Evolutionary conservation across 768 basidiomycete species (phyloP).

Genomic region (Pluteus cervinus): DNA sequence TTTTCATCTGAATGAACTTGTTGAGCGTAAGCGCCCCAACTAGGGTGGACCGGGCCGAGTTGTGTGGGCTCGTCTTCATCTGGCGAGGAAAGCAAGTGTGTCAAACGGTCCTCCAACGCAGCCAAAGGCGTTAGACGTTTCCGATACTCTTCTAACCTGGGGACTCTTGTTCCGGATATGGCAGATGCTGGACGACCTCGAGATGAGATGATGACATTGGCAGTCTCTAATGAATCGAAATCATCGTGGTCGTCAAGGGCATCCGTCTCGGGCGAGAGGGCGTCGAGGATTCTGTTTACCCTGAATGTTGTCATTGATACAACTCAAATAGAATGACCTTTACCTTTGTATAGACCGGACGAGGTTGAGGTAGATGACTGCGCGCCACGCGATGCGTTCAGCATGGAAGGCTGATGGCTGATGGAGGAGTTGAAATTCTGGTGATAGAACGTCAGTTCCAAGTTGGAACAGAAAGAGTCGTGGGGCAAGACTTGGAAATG

Average conservation of each 20-base stretch:
- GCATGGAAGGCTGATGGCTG: constrained; percentile 70
- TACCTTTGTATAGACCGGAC: constrained; percentile 76
- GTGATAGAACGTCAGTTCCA: no score
- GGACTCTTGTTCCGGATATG: constrained; percentile 41
- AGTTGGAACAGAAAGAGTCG: no score
- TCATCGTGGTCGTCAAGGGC: constrained; percentile 55
- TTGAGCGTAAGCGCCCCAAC: constrained; percentile 27
- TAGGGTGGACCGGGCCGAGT: constrained; percentile 32
- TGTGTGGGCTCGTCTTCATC: constrained; percentile 69
- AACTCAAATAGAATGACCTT: constrained; percentile 15
- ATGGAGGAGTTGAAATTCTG: constrained; percentile 84
- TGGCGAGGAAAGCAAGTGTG: constrained; percentile 57
- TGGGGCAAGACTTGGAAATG: no score
- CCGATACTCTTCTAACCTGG: constrained; percentile 58
- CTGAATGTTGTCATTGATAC: constrained; percentile 8
- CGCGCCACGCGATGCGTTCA: constrained; percentile 80
- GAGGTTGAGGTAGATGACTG: constrained; percentile 85
- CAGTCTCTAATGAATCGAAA: constrained; percentile 42
- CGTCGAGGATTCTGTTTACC: constrained; percentile 59
- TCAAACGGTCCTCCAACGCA: constrained; percentile 66
- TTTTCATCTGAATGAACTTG: constrained; percentile 17
- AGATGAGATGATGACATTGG: constrained; percentile 44
- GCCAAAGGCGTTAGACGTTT: constrained; percentile 60
- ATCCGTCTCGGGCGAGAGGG: constrained; percentile 62
- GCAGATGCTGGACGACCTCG: constrained; percentile 47